Evolutionary conservation across 176 grass and related monocot genomes (phyloP), one percentile per base, ranked within the genome.

Genomic region (Aegilops tauschii): DNA sequence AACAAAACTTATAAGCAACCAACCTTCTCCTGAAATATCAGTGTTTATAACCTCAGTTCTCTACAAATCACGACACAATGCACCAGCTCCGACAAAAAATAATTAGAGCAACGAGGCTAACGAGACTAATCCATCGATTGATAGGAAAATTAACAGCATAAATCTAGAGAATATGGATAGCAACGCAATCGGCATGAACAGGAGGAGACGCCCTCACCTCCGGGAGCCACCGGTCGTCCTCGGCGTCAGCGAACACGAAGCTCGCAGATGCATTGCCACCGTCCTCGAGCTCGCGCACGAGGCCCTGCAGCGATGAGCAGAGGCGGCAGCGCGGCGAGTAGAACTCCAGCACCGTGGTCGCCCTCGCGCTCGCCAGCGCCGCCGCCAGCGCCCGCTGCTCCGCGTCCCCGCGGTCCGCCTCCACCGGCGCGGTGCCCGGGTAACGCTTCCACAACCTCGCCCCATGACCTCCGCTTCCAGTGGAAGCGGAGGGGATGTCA

Each of bases 231-330:
- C 81, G 90, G 32, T 93, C 96, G 58, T 94, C 95, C 88, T 95
- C 96, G 25, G 96, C 96, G 76, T 98, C 96, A 52, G 92, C 93
- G 56, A 98, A 86, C 30, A 96, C 92, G 59, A 98, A 96, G n/a
- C 86, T 68, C 8, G 88, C 82, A 61, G 69, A 89, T 5, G 82
- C 88, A 5, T 75, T 67, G 44, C 85, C 79, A n/a, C 82, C 79
- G 0, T 66, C 90, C 37, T 94, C 90, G 25, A 98, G 16, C 63
- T 92, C 88, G 58, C 65, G 84, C 80, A 96, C 92, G 65, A 96
- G 82, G 23, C 69, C 88, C 78, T 88, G 90, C 81, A 98, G 79
- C 29, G 96, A 96, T 25, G 91, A 85, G 81, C 96, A 98, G 45
- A 98, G 86, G 18, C 84, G 87, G 86, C 96, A 98, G 42, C 91